Conservation (phyloP, 306 rosid genomes). For the Dicorynia guianensis region DNA sequence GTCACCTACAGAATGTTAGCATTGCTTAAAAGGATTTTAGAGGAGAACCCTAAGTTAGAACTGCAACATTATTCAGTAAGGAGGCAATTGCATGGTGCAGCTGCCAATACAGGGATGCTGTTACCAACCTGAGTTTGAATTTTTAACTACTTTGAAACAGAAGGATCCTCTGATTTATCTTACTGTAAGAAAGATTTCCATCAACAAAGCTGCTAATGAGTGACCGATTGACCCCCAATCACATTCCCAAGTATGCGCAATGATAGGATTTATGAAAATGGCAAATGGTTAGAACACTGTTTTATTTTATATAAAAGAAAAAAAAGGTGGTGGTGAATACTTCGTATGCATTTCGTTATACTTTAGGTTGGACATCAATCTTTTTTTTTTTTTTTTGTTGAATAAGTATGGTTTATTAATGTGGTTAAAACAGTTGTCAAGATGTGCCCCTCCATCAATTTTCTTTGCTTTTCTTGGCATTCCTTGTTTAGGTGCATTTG, state of each 20-base stretch:
- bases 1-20: neutral
- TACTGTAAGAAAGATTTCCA: neutral
- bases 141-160: conserved; percentile 2
- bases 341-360: neutral
- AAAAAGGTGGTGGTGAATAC: neutral
- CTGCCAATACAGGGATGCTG: neutral
- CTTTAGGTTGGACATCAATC: neutral
- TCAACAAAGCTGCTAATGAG: neutral
- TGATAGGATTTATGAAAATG: too few relatives aligned
- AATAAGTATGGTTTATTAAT: neutral
- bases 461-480: conserved; percentile 7
- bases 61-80: neutral
- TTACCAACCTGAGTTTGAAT: neutral
- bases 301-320: too few relatives aligned
- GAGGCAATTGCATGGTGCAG: neutral
- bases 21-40: neutral
- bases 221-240: neutral
- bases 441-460: neutral
- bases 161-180: neutral
- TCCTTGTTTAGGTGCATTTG: neutral
- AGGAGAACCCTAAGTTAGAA: neutral
- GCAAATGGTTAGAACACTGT: too few relatives aligned
- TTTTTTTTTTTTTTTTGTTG: neutral
- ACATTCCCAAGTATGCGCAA: neutral
- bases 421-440: neutral